Conservation (phyloP, 2,329 filamentous ascomycete species). For the Mycogone perniciosa region DNA sequence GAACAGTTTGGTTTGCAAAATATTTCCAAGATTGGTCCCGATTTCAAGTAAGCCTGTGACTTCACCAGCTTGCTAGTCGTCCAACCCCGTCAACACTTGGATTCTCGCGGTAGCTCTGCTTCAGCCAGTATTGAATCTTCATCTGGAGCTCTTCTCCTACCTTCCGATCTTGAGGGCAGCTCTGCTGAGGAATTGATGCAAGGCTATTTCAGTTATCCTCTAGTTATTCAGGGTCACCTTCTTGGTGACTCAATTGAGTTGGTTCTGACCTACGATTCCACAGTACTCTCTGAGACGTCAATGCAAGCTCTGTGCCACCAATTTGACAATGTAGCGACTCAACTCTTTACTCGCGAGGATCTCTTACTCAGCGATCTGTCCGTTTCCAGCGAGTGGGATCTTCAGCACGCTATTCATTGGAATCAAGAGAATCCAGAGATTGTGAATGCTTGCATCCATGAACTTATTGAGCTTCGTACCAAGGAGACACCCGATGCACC, state of each 20-base stretch:
- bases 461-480: neutral
- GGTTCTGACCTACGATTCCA: neutral
- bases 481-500: neutral
- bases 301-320: constrained; percentile 5
- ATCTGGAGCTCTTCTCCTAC: neutral
- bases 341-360: neutral
- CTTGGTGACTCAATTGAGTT: neutral
- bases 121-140: neutral
- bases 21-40: constrained; percentile 5
- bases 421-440: neutral
- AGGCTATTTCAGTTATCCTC: constrained; percentile 9
- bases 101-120: neutral
- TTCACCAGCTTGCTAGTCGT: constrained; percentile 9
- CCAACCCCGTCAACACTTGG: constrained; percentile 1
- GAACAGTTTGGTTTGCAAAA: constrained; percentile 17
- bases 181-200: constrained; percentile 5
- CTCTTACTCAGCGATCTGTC: neutral
- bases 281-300: neutral
- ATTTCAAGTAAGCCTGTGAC: constrained; percentile 1
- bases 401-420: neutral
- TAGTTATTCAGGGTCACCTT: constrained; percentile 7
- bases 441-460: constrained; percentile 4
- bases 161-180: neutral
- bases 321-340: constrained; percentile 3
- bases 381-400: constrained; percentile 4